Evolutionary conservation across 176 grass and related monocot species (phyloP), one percentile per base, ranked within the genome.

Genomic region (Musa schizocarpa): DNA sequence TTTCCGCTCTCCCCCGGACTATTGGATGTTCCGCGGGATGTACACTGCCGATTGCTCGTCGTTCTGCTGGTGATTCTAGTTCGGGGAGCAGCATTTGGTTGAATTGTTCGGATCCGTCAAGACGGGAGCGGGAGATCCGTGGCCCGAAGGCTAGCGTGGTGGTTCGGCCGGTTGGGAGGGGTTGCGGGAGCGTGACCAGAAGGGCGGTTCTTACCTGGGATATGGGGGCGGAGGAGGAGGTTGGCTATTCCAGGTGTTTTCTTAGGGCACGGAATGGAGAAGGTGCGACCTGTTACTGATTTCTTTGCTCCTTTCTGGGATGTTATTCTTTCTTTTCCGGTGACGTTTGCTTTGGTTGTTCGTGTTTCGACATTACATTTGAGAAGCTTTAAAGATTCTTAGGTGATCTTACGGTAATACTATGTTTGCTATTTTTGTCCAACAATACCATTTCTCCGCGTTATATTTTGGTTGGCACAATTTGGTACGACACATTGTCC

Each of bases 161-260:
- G 57, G 88, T 63, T 9, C 62, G 43, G 19, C 64, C 34, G n/a
- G 63, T 54, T 17, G 79, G 79, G 52, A 86, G 69, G 67, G 63
- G 75, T 52, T 81, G 78, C 48, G 65, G 69, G 56, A 52, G 66
- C 43, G 23, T 63, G 11, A 76, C 53, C 65, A 93, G 85, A 61
- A 87, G 84, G 79, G 86, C 88, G 56, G 77, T 98, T 71, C 80
- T 98, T 76, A 86, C 88, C 64, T 93, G 88, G 77, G 91, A 88
- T 79, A 96, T 74, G 87, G 89, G 89, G 56, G 87, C 89, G 49
- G 89, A 88, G 75, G 93, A 99, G 84, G 86, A 91, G 69, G 95
- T 89, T n/a, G 78, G 80, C 34, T 21, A 16, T 19, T 69, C 81
- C 48, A 73, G 88, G 58, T 83, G 86, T 9, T 79, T 85, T 63